phyloP scores from a whole-genome alignment of 2,329 filamentous ascomycete genomes.

The Colletotrichum salicis region DNA sequence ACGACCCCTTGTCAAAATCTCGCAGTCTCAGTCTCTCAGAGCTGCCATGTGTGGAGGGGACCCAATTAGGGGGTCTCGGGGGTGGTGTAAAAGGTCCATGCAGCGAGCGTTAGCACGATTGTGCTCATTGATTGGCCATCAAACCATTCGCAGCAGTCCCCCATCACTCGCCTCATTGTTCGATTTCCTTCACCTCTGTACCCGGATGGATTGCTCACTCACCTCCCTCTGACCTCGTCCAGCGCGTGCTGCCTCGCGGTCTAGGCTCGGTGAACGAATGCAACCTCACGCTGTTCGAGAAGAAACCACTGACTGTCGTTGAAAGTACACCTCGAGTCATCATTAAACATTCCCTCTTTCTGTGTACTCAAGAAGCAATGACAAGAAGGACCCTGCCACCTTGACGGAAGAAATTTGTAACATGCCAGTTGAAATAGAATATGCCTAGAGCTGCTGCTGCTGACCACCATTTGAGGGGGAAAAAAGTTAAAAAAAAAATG shows the following conservation, averaged over 20 bases:
- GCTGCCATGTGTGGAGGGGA: too few relatives aligned
- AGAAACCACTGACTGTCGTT: background rate
- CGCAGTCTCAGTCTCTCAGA: too few relatives aligned
- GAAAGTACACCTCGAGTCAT: background rate
- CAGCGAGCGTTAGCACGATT: too few relatives aligned
- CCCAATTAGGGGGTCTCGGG: too few relatives aligned
- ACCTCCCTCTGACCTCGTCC: background rate
- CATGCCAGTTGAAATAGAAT: background rate
- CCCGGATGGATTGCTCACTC: background rate
- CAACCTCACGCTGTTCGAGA: background rate
- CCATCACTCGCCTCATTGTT: background rate
- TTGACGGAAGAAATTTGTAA: background rate
- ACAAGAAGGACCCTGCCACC: background rate
- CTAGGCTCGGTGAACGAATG: background rate
- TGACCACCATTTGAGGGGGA: background rate
- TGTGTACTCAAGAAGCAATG: background rate
- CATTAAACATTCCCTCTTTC: background rate
- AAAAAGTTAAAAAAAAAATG: background rate
- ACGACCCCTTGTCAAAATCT: too few relatives aligned
- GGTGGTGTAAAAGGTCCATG: too few relatives aligned
- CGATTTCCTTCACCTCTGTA: background rate
- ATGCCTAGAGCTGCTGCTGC: constrained; percentile 4
- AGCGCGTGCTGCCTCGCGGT: background rate
- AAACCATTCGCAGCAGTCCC: background rate
- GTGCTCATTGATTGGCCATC: background rate